Evolutionary conservation across 2,329 filamentous ascomycete species (phyloP).

Genomic region (Macrophomina pseudophaseolina): DNA sequence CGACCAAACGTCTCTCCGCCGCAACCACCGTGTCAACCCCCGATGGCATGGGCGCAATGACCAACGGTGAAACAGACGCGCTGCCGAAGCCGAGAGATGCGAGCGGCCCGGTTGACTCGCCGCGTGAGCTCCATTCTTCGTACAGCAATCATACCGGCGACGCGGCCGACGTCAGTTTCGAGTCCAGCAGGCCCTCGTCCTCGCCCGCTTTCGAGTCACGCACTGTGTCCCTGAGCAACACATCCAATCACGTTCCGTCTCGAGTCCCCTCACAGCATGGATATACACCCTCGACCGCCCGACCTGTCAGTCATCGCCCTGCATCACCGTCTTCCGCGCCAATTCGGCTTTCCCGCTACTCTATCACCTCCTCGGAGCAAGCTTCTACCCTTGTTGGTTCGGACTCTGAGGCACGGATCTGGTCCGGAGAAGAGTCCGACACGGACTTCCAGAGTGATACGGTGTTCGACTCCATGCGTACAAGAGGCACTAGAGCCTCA

Average conservation of each 20-base stretch:
- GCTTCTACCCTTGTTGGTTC: conserved; percentile 71
- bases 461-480: conserved; percentile 77
- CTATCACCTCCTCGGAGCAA: conserved; percentile 63
- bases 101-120: conserved; percentile 37
- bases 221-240: conserved; percentile 20
- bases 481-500: conserved; percentile 69
- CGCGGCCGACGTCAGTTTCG: conserved; percentile 25
- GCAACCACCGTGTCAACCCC: conserved; percentile 29
- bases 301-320: conserved; percentile 22
- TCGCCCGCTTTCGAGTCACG: conserved; percentile 25
- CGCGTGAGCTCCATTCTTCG: conserved; percentile 38
- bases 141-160: conserved; percentile 29
- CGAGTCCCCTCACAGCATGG: conserved; percentile 20
- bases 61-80: conserved; percentile 41
- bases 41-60: conserved; percentile 36
- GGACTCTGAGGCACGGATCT: conserved; percentile 69
- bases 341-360: conserved; percentile 47
- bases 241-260: conserved; percentile 24
- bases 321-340: conserved; percentile 33
- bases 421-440: conserved; percentile 76
- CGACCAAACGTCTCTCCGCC: conserved; percentile 42
- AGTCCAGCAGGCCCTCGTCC: conserved; percentile 23
- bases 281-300: conserved; percentile 2
- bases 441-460: conserved; percentile 80
- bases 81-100: conserved; percentile 45